Evolutionary conservation across 352 stramenopile genomes (phyloP), one percentile per base, ranked within the genome.

Genomic region (Phytophthora cajani): DNA sequence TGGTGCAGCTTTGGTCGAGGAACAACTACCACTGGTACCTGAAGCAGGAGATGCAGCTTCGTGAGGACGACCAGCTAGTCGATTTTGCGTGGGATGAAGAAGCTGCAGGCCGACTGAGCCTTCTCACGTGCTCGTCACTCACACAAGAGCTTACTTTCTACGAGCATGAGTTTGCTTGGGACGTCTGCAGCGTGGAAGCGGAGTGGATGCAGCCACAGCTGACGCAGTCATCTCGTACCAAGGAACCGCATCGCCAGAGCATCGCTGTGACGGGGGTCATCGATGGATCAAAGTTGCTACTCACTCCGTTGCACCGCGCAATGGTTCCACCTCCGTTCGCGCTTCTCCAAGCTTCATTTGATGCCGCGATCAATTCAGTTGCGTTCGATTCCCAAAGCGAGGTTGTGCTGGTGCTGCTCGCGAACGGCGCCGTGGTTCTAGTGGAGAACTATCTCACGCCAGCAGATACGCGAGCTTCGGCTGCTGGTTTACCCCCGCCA

Each of bases 21-120:
- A 84, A 74, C 63, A 96, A 96, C 53, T 95, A 95, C 60, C 87
- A 93, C 56, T 96, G 89, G 89, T 94, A 91, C 44, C 63, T 94
- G 44, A 95, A 95, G 57, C 87, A 94, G 51, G 84, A 95, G 64
- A 61, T 67, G 23, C 59, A 66, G 62, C 74, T 78, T 44, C 54
- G 55, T 23, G 46, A 3, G 30, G 64, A 71, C 7, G 16, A 71
- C 10, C 54, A 65, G 2, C 65, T 89, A 21, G 42, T 75, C n/a
- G 67, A 54, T 49, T 84, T 85, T 23, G 40, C 58, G 1, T 93
- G 87, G 87, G 84, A 95, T 54, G 73, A 83, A 8, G 87, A 95
- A 51, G 47, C 61, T 5, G 62, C 81, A 3, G 75, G 62, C 2
- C 61, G 71, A 30, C 58, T 93, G n/a, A 75, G 82, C 32, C 27